Evolutionary conservation across 768 basidiomycete genomes (phyloP), one percentile per base, ranked within the genome.

Genomic region (Leccinum subgranulosum): DNA sequence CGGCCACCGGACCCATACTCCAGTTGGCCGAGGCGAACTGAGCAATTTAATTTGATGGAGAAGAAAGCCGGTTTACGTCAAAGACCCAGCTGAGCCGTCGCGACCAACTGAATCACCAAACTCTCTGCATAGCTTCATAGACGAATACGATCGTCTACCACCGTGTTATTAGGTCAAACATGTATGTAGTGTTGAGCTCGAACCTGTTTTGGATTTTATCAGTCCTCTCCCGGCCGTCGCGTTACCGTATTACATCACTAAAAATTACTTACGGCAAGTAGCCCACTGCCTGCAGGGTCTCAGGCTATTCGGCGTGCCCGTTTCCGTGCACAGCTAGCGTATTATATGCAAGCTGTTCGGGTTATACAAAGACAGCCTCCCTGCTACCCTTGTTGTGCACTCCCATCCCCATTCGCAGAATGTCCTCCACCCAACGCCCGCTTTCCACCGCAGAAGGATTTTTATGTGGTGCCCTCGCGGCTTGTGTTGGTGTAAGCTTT

Each of bases 401-500:
- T 11, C 43, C 34, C 45, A 21, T n/a, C 15, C 39, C n/a, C 39
- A 39, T 39, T 48, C 52, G 27, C n/a, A 61, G 25, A 43, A 71
- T 68, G 66, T 53, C 66, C 28, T 54, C 63, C 54, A 52, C 51
- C 15, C 60, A 62, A 21, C 69, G 72, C 19, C 70, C 75, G 57
- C 69, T 93, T 34, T 85, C 86, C 43, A 90, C 89, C 0, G 62
- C 78, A 49, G 94, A 95, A 72, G 84, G 90, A 43, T 99, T 99
- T 69, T 48, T 90, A 11, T 90, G 90, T 61, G 97, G 97, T 56
- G 95, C 90, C 25, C 69, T 94, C 53, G 97, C 97, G 52, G 97
- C 94, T 57, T 92, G 85, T 71, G 87, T 90, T 46, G 96, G 95
- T 34, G 94, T 95, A 39, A 61, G 68, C 19, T 39, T 21, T 54